These are phyloP conservation scores for Vachellia collinsii DNA, from an alignment of 306 rosid species.

Conservation along the genomic window DNA sequence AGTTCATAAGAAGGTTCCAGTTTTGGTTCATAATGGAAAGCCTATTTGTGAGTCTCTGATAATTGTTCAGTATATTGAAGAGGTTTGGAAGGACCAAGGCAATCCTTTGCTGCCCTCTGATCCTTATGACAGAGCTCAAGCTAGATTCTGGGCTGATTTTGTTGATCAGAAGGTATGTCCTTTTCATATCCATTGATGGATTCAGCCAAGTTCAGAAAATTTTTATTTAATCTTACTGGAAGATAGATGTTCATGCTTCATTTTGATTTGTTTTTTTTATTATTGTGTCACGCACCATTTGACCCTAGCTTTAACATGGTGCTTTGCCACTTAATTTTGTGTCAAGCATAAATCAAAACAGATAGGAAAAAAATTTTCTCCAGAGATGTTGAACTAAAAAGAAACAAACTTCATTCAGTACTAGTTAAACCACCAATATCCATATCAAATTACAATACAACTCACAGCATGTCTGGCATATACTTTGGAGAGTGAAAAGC, in stretches of 20 bases:
- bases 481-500: too few relatives aligned
- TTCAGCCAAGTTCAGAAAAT: not conserved
- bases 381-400: not conserved
- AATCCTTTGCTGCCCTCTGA: too few relatives aligned
- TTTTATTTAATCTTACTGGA: not conserved
- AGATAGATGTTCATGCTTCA: not conserved
- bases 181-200: not conserved
- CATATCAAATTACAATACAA: not conserved
- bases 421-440: not conserved
- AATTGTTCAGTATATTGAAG: constrained; percentile 49
- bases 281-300: not conserved
- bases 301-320: not conserved
- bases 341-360: not conserved
- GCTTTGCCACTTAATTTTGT: not conserved
- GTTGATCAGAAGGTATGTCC: not conserved
- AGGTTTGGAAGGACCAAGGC: constrained; percentile 32
- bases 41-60: constrained; percentile 55
- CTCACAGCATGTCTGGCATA: not conserved
- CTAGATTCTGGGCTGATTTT: constrained; percentile 18
- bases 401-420: not conserved
- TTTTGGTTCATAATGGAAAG: not conserved
- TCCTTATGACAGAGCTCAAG: constrained; percentile 31
- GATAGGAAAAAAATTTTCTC: not conserved
- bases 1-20: not conserved
- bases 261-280: not conserved